Conservation (phyloP, 106 monocot species). For the Xerophyta viscosa region DNA sequence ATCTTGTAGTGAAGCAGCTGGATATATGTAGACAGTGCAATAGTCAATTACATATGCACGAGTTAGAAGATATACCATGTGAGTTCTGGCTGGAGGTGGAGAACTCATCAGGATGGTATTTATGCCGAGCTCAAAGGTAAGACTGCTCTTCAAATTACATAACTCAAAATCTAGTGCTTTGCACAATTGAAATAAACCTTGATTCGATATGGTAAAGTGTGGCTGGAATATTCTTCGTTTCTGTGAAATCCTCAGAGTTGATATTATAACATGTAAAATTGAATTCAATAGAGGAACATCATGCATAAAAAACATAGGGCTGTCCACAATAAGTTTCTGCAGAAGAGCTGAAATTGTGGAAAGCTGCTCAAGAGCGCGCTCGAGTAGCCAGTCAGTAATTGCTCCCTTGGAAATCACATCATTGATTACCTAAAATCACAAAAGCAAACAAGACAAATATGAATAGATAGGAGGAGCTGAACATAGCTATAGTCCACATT, state of each 20-base stretch:
- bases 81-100: slow-evolving; percentile 40
- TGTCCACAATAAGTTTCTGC: slow-evolving; percentile 20
- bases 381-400: slow-evolving; percentile 59
- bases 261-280: slow-evolving; percentile 46
- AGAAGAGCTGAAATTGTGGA: slow-evolving; percentile 54
- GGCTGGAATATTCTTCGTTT: slow-evolving; percentile 54
- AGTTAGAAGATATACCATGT: slow-evolving; percentile 34
- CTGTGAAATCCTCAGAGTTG: slow-evolving; percentile 59
- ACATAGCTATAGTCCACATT: too few relatives aligned
- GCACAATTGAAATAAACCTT: slow-evolving; percentile 38
- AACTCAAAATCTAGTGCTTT: slow-evolving; percentile 26
- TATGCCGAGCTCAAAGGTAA: slow-evolving; percentile 30
- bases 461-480: background rate
- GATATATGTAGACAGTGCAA: background rate
- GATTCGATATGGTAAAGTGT: slow-evolving; percentile 65
- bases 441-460: background rate
- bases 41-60: background rate
- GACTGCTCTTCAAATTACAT: slow-evolving; percentile 4
- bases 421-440: slow-evolving; percentile 42
- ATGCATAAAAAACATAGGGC: slow-evolving; percentile 29
- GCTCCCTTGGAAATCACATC: slow-evolving; percentile 34
- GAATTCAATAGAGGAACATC: slow-evolving; percentile 37
- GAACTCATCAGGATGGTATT: slow-evolving; percentile 47
- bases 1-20: background rate
- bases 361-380: slow-evolving; percentile 65